phyloP scores from a whole-genome alignment of 305 asterid species.

The Petunia hybrid region DNA sequence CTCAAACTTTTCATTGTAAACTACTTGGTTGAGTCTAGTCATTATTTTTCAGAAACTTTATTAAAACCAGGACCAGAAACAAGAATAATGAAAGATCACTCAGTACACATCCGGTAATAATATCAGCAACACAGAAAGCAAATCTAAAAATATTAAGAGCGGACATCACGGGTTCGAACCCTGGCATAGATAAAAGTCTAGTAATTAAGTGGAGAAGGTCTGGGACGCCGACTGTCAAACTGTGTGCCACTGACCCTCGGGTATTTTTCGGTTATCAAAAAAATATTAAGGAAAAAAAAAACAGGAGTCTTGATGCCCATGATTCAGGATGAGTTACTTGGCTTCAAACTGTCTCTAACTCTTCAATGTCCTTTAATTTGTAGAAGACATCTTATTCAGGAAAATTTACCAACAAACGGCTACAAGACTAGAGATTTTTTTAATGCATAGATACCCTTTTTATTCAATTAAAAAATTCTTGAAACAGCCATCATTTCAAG shows the following conservation, averaged over 20 bases:
- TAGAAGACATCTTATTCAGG: neutral
- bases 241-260: too few relatives aligned
- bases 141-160: neutral
- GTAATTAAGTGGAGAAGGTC: too few relatives aligned
- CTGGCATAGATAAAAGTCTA: too few relatives aligned
- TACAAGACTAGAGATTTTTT: neutral
- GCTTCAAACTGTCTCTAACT: slow-evolving; percentile 5
- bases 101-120: neutral
- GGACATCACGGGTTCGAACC: too few relatives aligned
- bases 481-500: neutral
- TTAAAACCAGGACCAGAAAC: neutral
- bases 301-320: neutral
- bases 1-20: neutral
- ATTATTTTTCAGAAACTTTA: neutral
- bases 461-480: neutral
- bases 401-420: neutral
- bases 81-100: neutral
- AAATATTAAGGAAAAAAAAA: neutral
- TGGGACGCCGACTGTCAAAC: too few relatives aligned
- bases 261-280: too few relatives aligned
- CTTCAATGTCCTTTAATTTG: neutral
- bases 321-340: slow-evolving; percentile 7
- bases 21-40: neutral
- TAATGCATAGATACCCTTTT: neutral
- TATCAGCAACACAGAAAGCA: neutral